Evolutionary conservation across 1,284 basidiomycete genomes (phyloP).

Genomic region (Cryptococcus sp.): DNA sequence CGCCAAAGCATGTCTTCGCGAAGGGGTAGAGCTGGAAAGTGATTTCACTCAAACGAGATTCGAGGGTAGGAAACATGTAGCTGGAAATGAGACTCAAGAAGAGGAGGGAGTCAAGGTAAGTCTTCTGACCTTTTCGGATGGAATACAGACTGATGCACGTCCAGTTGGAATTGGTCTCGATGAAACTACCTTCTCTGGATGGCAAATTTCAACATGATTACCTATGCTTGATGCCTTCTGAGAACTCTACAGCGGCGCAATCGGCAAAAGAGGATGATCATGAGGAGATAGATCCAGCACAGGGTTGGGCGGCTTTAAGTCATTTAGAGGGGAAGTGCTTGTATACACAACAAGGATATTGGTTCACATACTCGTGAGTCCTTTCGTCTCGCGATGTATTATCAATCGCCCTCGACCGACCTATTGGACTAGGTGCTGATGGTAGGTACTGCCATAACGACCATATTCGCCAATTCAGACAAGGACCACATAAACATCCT

Average conservation of each 20-base stretch:
- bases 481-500: slow-evolving; percentile 57
- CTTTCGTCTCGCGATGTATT: not conserved
- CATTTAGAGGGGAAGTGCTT: slow-evolving; percentile 50
- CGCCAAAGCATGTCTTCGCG: slow-evolving; percentile 63
- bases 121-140: not conserved
- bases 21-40: slow-evolving; percentile 63
- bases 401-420: too few relatives aligned
- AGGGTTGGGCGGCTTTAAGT: slow-evolving; percentile 44
- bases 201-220: slow-evolving; percentile 21
- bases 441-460: slow-evolving; percentile 76
- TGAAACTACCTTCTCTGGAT: slow-evolving; percentile 24
- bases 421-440: not conserved
- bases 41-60: slow-evolving; percentile 60
- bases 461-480: slow-evolving; percentile 84
- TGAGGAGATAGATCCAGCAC: slow-evolving; percentile 39
- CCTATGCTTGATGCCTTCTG: slow-evolving; percentile 41
- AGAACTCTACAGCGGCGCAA: slow-evolving; percentile 28
- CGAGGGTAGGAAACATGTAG: slow-evolving; percentile 8
- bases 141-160: slow-evolving; percentile 6
- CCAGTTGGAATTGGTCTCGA: slow-evolving; percentile 25
- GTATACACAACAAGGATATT: slow-evolving; percentile 52
- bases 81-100: not conserved
- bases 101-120: not conserved
- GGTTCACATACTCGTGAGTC: slow-evolving; percentile 81
- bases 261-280: slow-evolving; percentile 21